phyloP scores from a whole-genome alignment of 139 green algal species.

The Micromonas pusilla region DNA sequence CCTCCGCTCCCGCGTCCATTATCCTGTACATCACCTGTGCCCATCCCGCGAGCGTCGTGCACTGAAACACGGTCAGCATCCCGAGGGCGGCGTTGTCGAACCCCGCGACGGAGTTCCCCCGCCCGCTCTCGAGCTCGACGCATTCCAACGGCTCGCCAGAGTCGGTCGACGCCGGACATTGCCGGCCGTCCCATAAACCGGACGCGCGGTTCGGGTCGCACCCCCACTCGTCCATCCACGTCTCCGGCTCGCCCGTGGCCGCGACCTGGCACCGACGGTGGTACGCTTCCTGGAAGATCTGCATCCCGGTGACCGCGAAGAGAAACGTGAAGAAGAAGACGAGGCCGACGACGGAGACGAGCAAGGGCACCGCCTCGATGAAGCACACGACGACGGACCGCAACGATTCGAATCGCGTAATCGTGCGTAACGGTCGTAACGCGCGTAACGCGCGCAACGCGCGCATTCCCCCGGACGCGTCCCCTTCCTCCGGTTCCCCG shows the following conservation, averaged over 20 bases:
- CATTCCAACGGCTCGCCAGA: constrained; percentile 45
- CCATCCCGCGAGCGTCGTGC: constrained; percentile 45
- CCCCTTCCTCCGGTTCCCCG: not conserved
- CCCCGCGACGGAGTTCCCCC: constrained; percentile 34
- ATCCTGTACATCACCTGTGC: constrained; percentile 36
- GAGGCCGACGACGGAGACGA: constrained; percentile 22
- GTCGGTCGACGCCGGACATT: not conserved
- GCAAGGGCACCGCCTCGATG: constrained; percentile 18
- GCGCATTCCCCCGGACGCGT: no score
- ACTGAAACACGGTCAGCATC: constrained; percentile 61
- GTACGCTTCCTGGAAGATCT: constrained; percentile 54
- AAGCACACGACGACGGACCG: not conserved
- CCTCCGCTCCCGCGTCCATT: constrained; percentile 39
- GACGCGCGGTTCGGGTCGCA: not conserved
- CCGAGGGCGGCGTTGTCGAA: constrained; percentile 58
- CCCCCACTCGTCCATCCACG: not conserved
- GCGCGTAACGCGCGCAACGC: constrained; percentile 15
- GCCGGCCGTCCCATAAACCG: no score
- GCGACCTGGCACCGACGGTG: constrained; percentile 49
- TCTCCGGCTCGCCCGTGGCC: constrained; percentile 19
- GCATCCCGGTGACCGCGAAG: constrained; percentile 49
- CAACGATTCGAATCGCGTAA: not conserved
- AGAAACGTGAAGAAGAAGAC: constrained; percentile 13
- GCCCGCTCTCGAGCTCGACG: constrained; percentile 16
- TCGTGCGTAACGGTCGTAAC: constrained; percentile 11